These are phyloP conservation scores for Hypoxylon lenormandii DNA, from an alignment of 495 filamentous ascomycete genomes.

Conservation along the genomic window DNA sequence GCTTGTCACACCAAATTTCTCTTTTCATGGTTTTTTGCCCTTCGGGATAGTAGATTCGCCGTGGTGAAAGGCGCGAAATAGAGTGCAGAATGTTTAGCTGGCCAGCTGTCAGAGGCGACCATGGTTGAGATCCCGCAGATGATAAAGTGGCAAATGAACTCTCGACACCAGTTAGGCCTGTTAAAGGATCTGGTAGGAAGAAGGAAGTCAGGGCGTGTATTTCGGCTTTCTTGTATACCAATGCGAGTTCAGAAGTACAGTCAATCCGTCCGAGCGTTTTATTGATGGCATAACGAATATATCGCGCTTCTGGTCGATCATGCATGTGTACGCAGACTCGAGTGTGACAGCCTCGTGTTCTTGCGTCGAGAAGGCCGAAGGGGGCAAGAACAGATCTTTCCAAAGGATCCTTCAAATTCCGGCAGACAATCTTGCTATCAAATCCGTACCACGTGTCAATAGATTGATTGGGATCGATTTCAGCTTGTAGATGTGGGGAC, in stretches of 20 bases:
- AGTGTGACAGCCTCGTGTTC: conserved; percentile 49
- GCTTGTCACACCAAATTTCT: conserved; percentile 57
- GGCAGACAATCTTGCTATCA: conserved; percentile 58
- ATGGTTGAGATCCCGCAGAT: conserved; percentile 63
- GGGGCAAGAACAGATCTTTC: conserved; percentile 56
- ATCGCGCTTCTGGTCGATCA: conserved; percentile 32
- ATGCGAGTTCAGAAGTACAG: conserved; percentile 58
- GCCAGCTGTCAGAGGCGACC: conserved; percentile 43
- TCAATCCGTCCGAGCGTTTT: conserved; percentile 59
- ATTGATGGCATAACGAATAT: conserved; percentile 62
- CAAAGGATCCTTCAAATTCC: conserved; percentile 46
- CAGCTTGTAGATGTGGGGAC: conserved; percentile 56
- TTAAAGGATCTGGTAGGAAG: conserved; percentile 67
- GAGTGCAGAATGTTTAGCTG: conserved; percentile 1
- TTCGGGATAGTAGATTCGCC: conserved; percentile 67
- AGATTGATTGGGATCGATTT: conserved; percentile 63
- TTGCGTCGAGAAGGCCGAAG: conserved; percentile 32
- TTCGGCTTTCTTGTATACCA: conserved; percentile 65
- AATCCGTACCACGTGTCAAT: conserved; percentile 64
- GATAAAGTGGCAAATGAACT: conserved; percentile 64
- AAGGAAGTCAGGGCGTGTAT: conserved; percentile 71
- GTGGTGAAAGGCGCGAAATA: conserved; percentile 65
- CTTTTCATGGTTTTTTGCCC: conserved; percentile 63
- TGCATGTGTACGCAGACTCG: conserved; percentile 9
- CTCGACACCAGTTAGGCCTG: conserved; percentile 69